A percentile compares a stretch with the other conserved stretches of the same genome.
Evolutionary conservation across 345 rosid species (phyloP).

Genomic region (Angophora floribunda): DNA sequence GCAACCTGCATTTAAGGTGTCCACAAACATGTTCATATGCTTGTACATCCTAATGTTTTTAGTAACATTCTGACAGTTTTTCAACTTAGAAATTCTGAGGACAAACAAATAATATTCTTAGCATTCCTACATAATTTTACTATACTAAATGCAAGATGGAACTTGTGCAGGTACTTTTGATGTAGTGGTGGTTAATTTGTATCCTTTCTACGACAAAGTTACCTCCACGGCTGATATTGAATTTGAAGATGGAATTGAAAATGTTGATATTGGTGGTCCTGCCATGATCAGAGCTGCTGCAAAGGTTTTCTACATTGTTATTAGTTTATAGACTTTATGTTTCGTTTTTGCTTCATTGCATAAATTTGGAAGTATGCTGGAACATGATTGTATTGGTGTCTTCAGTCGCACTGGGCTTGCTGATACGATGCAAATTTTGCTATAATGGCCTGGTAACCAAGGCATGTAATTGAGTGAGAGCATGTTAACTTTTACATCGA

Average conservation of each 20-base stretch:
- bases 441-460: not conserved
- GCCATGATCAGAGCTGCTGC: conserved; percentile 98
- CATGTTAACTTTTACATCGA: not conserved
- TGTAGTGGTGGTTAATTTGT: conserved; percentile 86
- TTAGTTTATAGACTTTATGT: not conserved
- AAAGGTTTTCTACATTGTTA: conserved; percentile 39
- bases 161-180: conserved; percentile 70
- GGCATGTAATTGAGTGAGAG: not conserved
- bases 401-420: not conserved
- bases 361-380: not conserved
- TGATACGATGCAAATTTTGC: not conserved
- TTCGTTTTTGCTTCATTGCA: not conserved
- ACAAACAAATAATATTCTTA: not conserved
- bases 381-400: not conserved
- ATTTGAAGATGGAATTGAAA: conserved; percentile 91
- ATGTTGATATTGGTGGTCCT: conserved; percentile 95
- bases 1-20: not conserved
- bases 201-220: conserved; percentile 85
- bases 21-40: not conserved
- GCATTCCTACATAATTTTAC: not conserved
- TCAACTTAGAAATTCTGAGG: not conserved
- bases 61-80: not conserved
- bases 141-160: not conserved
- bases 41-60: not conserved
- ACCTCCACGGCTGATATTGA: conserved; percentile 57